Percentiles rank a stretch among this genome's conserved stretches.
These are phyloP conservation scores for Zychaea mexicana DNA, from an alignment of 371 early-diverging fungal genomes.

Conservation along the genomic window DNA sequence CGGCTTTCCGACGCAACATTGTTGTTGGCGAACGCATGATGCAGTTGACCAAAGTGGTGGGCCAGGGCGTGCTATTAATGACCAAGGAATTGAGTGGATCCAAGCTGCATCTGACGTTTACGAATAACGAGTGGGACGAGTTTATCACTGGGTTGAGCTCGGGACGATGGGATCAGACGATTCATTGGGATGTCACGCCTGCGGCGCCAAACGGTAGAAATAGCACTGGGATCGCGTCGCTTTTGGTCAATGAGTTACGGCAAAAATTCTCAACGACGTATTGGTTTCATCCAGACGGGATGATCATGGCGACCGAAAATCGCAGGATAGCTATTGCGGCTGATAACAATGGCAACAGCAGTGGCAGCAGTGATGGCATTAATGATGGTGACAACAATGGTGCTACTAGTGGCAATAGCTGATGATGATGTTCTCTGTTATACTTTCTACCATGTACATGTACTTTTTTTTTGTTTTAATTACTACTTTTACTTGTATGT, in stretches of 20 bases:
- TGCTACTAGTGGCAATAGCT: not conserved
- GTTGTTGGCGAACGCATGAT: constrained; percentile 53
- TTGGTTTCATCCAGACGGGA: constrained; percentile 42
- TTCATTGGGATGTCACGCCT: constrained; percentile 28
- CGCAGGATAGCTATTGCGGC: constrained; percentile 13
- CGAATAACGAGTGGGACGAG: constrained; percentile 55
- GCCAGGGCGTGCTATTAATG: constrained; percentile 49
- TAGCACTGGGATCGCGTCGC: constrained; percentile 10
- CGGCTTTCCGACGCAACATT: constrained; percentile 52
- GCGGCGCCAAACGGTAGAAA: not conserved
- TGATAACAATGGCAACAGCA: not conserved
- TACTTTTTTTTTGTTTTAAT: not conserved
- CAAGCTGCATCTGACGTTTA: constrained; percentile 52
- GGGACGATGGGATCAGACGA: constrained; percentile 37
- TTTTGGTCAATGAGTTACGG: constrained; percentile 35
- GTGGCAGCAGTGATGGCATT: not conserved
- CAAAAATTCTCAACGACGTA: constrained; percentile 32
- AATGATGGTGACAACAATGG: not conserved
- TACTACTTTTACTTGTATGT: no score
- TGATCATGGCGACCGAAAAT: constrained; percentile 22
- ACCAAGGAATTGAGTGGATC: constrained; percentile 54
- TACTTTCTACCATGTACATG: not conserved
- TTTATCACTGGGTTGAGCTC: constrained; percentile 40
- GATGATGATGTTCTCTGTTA: not conserved
- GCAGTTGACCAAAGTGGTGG: constrained; percentile 44